Evolutionary conservation across 2,329 filamentous ascomycete genomes (phyloP), one percentile per base, ranked within the genome.

Genomic region (Botrytis fabae): DNA sequence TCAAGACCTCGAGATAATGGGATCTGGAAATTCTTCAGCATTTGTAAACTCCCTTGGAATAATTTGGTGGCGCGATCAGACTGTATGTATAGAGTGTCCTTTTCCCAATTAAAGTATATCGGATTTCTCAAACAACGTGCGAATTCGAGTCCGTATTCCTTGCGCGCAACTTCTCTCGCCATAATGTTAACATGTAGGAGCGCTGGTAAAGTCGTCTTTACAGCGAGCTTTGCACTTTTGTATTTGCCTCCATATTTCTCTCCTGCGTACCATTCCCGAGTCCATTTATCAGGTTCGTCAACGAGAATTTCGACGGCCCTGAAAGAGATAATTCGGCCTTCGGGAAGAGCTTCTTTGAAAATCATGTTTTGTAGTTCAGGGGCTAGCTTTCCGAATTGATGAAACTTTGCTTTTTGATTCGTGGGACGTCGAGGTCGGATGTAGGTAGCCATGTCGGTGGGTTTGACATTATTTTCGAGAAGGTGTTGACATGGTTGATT

Each of bases 311-410:
- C 65, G n/a, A 42, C 65, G n/a, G 65, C 51, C 22, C 42, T 57
- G n/a, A 69, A 10, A 32, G n/a, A n/a, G 2, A 69, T 22, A 18
- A 69, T 57, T 20, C 65, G 65, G 18, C 65, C 65, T 25, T 57
- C n/a, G 18, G 65, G 65, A 2, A 69, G 48, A 69, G 65, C 25
- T 42, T 59, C 48, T 57, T 57, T 40, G 48, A 69, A 69, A 20
- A 69, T 69, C 48, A 69, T 69, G 18, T 14, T 69, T 69, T 69
- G 65, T 4, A 69, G 35, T 57, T 69, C 65, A 69, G 65, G 65
- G 12, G 48, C 35, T 28, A 69, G n/a, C 54, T 57, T 69, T 51
- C 35, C 48, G 51, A 69, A 69, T 69, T 69, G 65, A 51, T 22
- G 48, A 32, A 69, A 69, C 22, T 57, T 38, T 22, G 48, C 48